Evolutionary conservation across 2,329 filamentous ascomycete species (phyloP).

Genomic region (Aspergillus alliaceus): DNA sequence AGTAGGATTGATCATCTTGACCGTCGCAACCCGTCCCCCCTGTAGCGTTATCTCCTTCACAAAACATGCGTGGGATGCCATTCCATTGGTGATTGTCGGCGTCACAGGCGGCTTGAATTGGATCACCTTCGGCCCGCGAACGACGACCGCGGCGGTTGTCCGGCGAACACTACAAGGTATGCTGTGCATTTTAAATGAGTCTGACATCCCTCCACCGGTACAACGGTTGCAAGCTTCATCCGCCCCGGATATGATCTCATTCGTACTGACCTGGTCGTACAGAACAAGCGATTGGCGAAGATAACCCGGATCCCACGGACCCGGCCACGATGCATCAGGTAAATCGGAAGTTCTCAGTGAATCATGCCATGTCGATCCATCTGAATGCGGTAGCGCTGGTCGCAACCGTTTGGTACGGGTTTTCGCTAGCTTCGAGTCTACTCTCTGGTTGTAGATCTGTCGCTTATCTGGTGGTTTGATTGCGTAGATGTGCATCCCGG

Average conservation of each 20-base stretch:
- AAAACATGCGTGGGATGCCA: conserved; percentile 19
- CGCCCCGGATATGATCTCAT: not conserved
- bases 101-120: conserved; percentile 37
- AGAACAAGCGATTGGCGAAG: not conserved
- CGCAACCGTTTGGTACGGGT: conserved; percentile 30
- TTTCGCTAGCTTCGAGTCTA: conserved; percentile 23
- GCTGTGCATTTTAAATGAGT: not conserved
- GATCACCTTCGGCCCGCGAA: conserved; percentile 37
- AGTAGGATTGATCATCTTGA: conserved; percentile 34
- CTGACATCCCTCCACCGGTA: not conserved
- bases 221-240: not conserved
- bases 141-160: conserved; percentile 34
- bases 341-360: conserved; percentile 35
- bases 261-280: not conserved
- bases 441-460: no score
- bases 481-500: not conserved
- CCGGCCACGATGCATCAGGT: conserved; percentile 12
- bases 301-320: not conserved
- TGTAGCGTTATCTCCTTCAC: conserved; percentile 30
- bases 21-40: conserved; percentile 35
- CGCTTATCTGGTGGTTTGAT: not conserved
- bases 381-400: conserved; percentile 41
- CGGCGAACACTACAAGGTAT: conserved; percentile 25
- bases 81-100: conserved; percentile 31
- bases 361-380: conserved; percentile 47